Evolutionary conservation across 2,329 filamentous ascomycete species (phyloP).

Genomic region (Grosmannia penicillata): DNA sequence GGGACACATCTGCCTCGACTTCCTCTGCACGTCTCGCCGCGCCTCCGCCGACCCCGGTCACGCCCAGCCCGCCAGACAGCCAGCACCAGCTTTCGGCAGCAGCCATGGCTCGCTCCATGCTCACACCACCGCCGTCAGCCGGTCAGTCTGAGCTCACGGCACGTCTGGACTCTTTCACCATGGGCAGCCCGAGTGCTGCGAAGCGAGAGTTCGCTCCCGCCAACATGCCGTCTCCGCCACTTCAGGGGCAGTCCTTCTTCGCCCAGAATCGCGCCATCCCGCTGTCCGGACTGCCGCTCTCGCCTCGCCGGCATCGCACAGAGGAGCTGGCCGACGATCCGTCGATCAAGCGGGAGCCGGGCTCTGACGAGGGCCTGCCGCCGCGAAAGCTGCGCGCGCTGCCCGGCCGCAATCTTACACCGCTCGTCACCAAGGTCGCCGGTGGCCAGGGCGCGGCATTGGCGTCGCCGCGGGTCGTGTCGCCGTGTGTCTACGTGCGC

Average conservation of each 20-base stretch:
- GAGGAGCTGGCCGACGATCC: too few species aligned
- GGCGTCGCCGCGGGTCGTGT: slow-evolving; percentile 6
- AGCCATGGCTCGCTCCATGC: not conserved
- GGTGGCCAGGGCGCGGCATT: slow-evolving; percentile 4
- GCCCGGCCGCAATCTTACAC: slow-evolving; percentile 3
- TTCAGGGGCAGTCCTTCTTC: slow-evolving; percentile 4
- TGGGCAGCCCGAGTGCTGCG: slow-evolving; percentile 4
- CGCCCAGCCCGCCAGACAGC: not conserved
- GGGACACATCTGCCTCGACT: too few species aligned
- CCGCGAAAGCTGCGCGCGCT: not conserved
- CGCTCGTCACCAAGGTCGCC: slow-evolving; percentile 7
- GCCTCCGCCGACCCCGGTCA: not conserved
- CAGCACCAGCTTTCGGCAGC: too few species aligned
- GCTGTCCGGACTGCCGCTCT: slow-evolving; percentile 4
- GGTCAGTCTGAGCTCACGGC: slow-evolving; percentile 4
- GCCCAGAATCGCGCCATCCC: slow-evolving; percentile 9
- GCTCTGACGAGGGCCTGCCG: too few species aligned
- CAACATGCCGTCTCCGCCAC: slow-evolving; percentile 2
- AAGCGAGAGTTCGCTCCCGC: not conserved
- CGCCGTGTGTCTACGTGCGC: slow-evolving; percentile 9
- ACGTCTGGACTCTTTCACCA: slow-evolving; percentile 4
- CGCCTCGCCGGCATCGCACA: not conserved
- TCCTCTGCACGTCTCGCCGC: not conserved
- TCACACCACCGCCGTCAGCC: slow-evolving; percentile 6
- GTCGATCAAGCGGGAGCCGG: too few species aligned